Evolutionary conservation across 1,284 basidiomycete genomes (phyloP).

Genomic region (Ganoderma sinense): DNA sequence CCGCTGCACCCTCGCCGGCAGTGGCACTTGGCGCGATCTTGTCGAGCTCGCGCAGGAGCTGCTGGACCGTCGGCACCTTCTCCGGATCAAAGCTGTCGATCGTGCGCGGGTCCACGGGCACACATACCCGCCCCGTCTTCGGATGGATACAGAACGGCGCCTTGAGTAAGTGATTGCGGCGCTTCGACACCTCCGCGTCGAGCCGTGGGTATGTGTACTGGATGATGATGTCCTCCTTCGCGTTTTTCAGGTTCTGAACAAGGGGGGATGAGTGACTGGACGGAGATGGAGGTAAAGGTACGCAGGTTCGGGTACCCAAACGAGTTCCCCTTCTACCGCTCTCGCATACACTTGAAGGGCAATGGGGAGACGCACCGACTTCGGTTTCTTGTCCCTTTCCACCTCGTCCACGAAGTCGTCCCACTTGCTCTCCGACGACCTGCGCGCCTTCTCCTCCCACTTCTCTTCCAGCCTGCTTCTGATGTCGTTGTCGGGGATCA

Average conservation of each 20-base stretch:
- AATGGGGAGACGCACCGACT: not conserved
- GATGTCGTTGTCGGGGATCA: constrained; percentile 73
- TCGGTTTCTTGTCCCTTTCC: constrained; percentile 20
- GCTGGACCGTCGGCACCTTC: constrained; percentile 85
- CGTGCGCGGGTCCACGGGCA: constrained; percentile 84
- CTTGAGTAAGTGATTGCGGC: constrained; percentile 97
- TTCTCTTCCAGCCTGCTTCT: constrained; percentile 57
- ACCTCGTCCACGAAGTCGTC: constrained; percentile 60
- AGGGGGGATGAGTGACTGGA: too few species aligned
- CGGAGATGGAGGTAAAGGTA: too few species aligned
- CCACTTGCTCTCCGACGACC: constrained; percentile 79
- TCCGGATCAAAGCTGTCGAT: constrained; percentile 91
- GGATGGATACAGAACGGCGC: constrained; percentile 98
- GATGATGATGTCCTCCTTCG: constrained; percentile 88
- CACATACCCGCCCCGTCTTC: constrained; percentile 94
- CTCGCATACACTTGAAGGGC: too few species aligned
- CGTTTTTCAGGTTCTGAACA: not conserved
- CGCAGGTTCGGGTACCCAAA: too few species aligned
- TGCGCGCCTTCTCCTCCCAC: constrained; percentile 69
- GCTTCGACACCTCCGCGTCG: constrained; percentile 95
- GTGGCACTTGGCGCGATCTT: constrained; percentile 35
- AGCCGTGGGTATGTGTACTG: constrained; percentile 91
- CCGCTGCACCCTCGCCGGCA: constrained; percentile 27
- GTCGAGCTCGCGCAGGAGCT: constrained; percentile 85
- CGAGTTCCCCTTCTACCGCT: too few species aligned